These are phyloP conservation scores for Lotmaria passim DNA, from an alignment of 208 protist species.

Conservation along the genomic window DNA sequence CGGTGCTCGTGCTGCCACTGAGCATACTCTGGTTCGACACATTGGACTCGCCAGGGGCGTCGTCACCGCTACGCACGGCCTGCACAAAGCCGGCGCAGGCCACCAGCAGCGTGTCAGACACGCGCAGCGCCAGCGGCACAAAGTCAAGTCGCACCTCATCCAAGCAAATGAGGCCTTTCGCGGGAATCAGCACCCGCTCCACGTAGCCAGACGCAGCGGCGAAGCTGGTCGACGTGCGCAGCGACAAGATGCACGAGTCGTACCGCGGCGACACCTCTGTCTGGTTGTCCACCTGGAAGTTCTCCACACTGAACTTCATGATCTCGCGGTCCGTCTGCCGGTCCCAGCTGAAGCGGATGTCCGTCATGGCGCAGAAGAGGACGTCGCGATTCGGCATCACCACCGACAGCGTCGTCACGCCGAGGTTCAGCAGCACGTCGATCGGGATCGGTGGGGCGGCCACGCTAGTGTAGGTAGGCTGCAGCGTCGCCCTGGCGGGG, in stretches of 20 bases:
- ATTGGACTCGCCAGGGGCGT: neutral
- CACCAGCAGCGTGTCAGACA: constrained; percentile 84
- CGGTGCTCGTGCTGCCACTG: constrained; percentile 16
- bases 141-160: constrained; percentile 83
- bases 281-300: constrained; percentile 92
- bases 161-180: constrained; percentile 64
- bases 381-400: constrained; percentile 69
- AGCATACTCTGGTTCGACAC: constrained; percentile 19
- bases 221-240: constrained; percentile 46
- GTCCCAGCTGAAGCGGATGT: constrained; percentile 70
- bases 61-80: constrained; percentile 24
- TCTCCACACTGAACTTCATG: constrained; percentile 68
- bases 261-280: constrained; percentile 77
- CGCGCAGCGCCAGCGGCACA: constrained; percentile 71
- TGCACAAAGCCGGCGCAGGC: constrained; percentile 50
- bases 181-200: constrained; percentile 58
- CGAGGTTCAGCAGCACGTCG: constrained; percentile 67
- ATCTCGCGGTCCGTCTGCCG: constrained; percentile 52
- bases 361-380: constrained; percentile 68
- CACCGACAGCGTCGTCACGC: constrained; percentile 64
- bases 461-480: constrained; percentile 21
- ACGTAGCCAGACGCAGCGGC: constrained; percentile 61
- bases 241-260: constrained; percentile 70
- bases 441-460: constrained; percentile 51
- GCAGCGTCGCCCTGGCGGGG: constrained; percentile 18